Conservation (phyloP, 495 filamentous ascomycete species). For the Apodospora peruviana region DNA sequence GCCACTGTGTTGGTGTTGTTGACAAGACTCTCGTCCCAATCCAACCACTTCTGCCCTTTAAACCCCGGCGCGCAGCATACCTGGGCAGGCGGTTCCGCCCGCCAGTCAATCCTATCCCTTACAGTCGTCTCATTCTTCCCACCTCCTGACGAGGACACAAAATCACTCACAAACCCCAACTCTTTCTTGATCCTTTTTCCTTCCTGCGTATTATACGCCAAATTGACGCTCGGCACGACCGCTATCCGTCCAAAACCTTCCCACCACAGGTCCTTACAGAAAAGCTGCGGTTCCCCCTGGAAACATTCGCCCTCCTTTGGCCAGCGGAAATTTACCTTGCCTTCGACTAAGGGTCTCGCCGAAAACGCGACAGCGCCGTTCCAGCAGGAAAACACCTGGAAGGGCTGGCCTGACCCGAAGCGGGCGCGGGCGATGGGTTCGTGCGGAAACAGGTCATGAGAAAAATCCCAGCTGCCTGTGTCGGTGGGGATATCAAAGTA, state of each 20-base stretch:
- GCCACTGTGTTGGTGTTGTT: no score
- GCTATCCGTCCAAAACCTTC: constrained; percentile 40
- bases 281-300: constrained; percentile 41
- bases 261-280: constrained; percentile 47
- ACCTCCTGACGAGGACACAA: no score
- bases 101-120: neutral
- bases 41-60: constrained; percentile 15
- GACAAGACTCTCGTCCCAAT: constrained; percentile 21
- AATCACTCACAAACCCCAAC: constrained; percentile 35
- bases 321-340: constrained; percentile 29
- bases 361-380: constrained; percentile 37
- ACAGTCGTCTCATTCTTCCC: neutral
- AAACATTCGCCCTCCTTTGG: constrained; percentile 35
- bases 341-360: constrained; percentile 25
- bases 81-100: constrained; percentile 15
- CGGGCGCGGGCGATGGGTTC: constrained; percentile 20
- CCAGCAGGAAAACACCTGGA: constrained; percentile 54
- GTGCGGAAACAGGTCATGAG: constrained; percentile 44
- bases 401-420: constrained; percentile 26
- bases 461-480: constrained; percentile 32
- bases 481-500: constrained; percentile 45
- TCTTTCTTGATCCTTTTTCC: constrained; percentile 32
- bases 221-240: constrained; percentile 45
- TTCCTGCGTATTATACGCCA: constrained; percentile 37
- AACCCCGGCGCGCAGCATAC: constrained; percentile 22